Base-by-base conservation (phyloP, 768 basidiomycete species). In the Auricularia auricula-judae region DNA sequence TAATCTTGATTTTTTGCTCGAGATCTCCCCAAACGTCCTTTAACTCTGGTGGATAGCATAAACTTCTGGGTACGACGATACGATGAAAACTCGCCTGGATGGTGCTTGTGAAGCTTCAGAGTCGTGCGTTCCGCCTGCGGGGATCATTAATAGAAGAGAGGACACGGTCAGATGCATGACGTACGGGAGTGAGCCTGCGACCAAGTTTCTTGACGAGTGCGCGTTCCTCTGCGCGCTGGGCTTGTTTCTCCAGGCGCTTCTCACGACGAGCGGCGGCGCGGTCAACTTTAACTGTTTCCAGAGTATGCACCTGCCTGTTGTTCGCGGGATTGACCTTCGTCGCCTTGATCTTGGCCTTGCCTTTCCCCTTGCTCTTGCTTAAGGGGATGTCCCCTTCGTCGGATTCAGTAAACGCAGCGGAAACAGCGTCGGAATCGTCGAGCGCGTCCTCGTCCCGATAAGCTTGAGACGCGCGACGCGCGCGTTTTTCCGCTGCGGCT, bases 11-110 rank as follows among this genome's bases (percentile, higher is more conserved):
- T 23, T 77, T 81, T 29, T 80, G 77, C 71, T 88, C 83, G 7
- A 97, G 74, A 70, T 98, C 87, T 33, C 92, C 92, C 95, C 96
- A 98, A 43, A 92, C 86, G 73, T 87, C 82, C 64, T 74, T 77
- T 39, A 97, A 81, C 70, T 96, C 93, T 62, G 43, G 12, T 5
- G 42, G 14, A 23, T 18, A 63, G 16, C 35, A 14, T 62, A 53
- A 53, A 62, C 10, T 16, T 14, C 64, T 65, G 68, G 34, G 61
- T 54, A 42, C 64, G 51, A 4, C 36, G 68, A 65, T 35, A 63
- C 65, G 65, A 67, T 66, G 62, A 29, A 14, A 4, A 35, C 16
- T 59, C 29, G 63, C 66, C 65, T 1, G 88, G 86, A 71, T 96
- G 95, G 71, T 89, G 78, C 69, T 76, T 81, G 33, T 80, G 78